A percentile compares a stretch with the other conserved stretches of the same genome.
phyloP scores from a whole-genome alignment of 2,329 filamentous ascomycete species.

The Trichoderma sp. region DNA sequence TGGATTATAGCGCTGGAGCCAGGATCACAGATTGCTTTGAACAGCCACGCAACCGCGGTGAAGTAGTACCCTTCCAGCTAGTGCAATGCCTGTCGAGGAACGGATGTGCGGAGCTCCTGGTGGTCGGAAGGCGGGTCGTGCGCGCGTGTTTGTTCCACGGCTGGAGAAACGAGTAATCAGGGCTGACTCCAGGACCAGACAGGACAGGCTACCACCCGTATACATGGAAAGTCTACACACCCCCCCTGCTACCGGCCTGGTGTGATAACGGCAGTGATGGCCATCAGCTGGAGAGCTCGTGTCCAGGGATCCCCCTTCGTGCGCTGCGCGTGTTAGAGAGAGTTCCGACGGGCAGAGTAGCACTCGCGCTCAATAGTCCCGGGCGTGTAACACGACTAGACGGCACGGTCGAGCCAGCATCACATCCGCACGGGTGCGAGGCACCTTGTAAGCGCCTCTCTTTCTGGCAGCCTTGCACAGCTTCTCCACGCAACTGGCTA shows the following conservation, averaged over 20 bases:
- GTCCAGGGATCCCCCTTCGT: background rate
- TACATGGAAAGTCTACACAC: constrained; percentile 1
- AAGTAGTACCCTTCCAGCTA: background rate
- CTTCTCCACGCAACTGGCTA: constrained; percentile 17
- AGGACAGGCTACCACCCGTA: background rate
- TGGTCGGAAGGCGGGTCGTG: background rate
- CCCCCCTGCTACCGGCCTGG: background rate
- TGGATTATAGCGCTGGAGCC: constrained; percentile 14
- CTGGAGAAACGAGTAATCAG: background rate
- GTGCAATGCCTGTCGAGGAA: background rate
- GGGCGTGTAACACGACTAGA: constrained; percentile 15
- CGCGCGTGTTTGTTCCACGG: background rate
- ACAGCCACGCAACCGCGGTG: constrained; percentile 23
- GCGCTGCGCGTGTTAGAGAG: background rate
- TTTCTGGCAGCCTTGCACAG: constrained; percentile 15
- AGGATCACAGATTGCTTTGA: constrained; percentile 17
- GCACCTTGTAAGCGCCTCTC: constrained; percentile 13
- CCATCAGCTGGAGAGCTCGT: constrained; percentile 10
- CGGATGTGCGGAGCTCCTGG: constrained; percentile 16
- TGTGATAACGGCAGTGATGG: background rate
- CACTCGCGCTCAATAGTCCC: constrained; percentile 21
- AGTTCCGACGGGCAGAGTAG: constrained; percentile 17
- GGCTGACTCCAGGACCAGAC: constrained; percentile 8
- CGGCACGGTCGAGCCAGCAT: constrained; percentile 8
- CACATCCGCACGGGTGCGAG: background rate